A percentile compares a stretch with the other conserved stretches of the same genome.
Conservation (phyloP, 106 monocot genomes). For the Platanthera zijinensis region DNA sequence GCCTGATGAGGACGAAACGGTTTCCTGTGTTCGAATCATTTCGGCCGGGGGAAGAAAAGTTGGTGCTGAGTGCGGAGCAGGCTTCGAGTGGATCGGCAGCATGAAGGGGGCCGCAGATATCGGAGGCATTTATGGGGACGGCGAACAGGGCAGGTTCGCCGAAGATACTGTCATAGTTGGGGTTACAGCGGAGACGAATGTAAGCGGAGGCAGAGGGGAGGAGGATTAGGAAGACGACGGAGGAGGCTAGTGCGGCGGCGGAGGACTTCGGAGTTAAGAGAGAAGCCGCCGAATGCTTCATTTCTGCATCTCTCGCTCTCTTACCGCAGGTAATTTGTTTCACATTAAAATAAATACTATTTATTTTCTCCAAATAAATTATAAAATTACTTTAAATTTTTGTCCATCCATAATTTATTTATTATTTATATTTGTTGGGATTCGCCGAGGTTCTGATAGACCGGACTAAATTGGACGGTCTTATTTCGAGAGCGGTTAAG, state of each 20-base stretch:
- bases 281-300: not conserved
- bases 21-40: not conserved
- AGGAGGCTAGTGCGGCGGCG: not conserved
- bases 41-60: not conserved
- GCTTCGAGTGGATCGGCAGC: constrained; percentile 61
- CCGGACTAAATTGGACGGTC: too few species aligned
- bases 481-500: too few species aligned
- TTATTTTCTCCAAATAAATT: too few species aligned
- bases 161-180: constrained; percentile 73
- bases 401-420: too few species aligned
- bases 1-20: constrained; percentile 30
- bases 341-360: too few species aligned
- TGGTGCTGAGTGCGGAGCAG: constrained; percentile 32
- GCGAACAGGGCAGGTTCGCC: constrained; percentile 85
- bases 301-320: too few species aligned
- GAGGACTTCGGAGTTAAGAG: not conserved
- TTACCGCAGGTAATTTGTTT: too few species aligned
- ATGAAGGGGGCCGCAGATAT: constrained; percentile 70
- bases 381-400: too few species aligned
- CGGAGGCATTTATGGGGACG: constrained; percentile 44
- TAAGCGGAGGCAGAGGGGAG: constrained; percentile 40
- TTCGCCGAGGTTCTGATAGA: too few species aligned
- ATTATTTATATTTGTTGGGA: too few species aligned
- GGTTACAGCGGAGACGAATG: constrained; percentile 41
- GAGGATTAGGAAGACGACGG: constrained; percentile 13